phyloP scores from a whole-genome alignment of 2,329 filamentous ascomycete genomes.

The Aureobasidium sp. region DNA sequence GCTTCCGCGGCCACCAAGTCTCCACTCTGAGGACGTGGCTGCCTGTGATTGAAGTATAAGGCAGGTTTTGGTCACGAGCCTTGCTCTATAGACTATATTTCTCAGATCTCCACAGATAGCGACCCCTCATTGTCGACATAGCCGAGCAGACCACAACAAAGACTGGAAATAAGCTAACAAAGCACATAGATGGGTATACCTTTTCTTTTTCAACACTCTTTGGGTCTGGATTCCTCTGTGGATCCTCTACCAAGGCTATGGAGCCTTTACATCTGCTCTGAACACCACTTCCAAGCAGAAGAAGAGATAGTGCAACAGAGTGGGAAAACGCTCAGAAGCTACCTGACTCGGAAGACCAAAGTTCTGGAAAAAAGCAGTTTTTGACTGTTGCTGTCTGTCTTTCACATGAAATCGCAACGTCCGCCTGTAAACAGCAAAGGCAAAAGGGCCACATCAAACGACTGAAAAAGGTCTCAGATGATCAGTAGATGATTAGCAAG shows the following conservation, averaged over 20 bases:
- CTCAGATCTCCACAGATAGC: neutral
- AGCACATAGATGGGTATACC: conserved; percentile 48
- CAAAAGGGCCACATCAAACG: no score
- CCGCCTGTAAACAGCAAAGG: no score
- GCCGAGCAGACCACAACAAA: neutral
- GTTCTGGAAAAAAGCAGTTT: no score
- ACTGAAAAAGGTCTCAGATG: no score
- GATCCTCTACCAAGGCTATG: conserved; percentile 48
- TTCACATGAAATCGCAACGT: no score
- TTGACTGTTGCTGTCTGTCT: no score
- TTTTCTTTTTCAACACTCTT: conserved; percentile 58
- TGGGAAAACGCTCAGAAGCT: no score
- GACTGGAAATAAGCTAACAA: neutral
- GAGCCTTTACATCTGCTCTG: neutral
- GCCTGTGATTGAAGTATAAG: neutral
- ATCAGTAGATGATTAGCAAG: no score
- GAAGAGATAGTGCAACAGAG: neutral
- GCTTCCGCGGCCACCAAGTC: neutral
- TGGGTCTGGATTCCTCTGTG: conserved; percentile 56
- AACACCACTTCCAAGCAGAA: neutral
- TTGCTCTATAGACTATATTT: neutral
- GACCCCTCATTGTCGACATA: neutral
- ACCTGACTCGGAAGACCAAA: no score
- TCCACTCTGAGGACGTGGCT: neutral
- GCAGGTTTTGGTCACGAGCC: neutral